Evolutionary conservation across 2,329 filamentous ascomycete genomes (phyloP).

Genomic region (Mycocentrospora acerina): DNA sequence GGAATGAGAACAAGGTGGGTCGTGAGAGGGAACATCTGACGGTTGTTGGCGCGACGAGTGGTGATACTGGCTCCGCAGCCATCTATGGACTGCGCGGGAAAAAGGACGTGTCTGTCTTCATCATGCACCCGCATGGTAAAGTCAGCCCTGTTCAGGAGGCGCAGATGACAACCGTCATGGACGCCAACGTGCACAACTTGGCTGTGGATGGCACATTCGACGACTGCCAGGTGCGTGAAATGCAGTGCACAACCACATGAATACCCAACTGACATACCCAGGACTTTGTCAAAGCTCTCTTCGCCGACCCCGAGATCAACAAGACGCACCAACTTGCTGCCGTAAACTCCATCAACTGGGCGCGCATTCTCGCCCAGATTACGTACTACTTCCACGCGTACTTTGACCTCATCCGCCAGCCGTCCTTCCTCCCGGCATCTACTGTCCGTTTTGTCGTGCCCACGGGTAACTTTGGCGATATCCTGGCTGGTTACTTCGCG

Average conservation of each 20-base stretch:
- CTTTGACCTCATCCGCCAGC: constrained; percentile 70
- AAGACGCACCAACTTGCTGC: constrained; percentile 79
- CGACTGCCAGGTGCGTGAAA: constrained; percentile 73
- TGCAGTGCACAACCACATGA: not conserved
- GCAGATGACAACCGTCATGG: constrained; percentile 94
- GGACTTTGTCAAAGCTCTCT: constrained; percentile 93
- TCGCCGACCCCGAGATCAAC: constrained; percentile 84
- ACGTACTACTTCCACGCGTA: constrained; percentile 97
- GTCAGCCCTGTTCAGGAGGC: constrained; percentile 91
- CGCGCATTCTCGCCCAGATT: constrained; percentile 92
- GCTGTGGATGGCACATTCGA: constrained; percentile 90
- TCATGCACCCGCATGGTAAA: constrained; percentile 87
- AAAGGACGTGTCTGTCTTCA: constrained; percentile 96
- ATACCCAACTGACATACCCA: constrained; percentile 36
- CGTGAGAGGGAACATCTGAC: constrained; percentile 57
- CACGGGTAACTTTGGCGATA: constrained; percentile 95
- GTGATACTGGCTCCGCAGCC: constrained; percentile 81
- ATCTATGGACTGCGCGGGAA: constrained; percentile 95
- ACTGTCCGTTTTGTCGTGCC: constrained; percentile 83
- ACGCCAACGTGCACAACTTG: constrained; percentile 90
- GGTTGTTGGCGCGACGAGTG: constrained; percentile 46
- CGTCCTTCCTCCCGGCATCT: constrained; percentile 61
- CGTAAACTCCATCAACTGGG: constrained; percentile 97
- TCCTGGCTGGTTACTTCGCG: constrained; percentile 91
- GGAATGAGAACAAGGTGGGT: constrained; percentile 69